These are phyloP conservation scores for Pyrenophora graminea DNA, from an alignment of 2,329 filamentous ascomycete species.

Conservation along the genomic window DNA sequence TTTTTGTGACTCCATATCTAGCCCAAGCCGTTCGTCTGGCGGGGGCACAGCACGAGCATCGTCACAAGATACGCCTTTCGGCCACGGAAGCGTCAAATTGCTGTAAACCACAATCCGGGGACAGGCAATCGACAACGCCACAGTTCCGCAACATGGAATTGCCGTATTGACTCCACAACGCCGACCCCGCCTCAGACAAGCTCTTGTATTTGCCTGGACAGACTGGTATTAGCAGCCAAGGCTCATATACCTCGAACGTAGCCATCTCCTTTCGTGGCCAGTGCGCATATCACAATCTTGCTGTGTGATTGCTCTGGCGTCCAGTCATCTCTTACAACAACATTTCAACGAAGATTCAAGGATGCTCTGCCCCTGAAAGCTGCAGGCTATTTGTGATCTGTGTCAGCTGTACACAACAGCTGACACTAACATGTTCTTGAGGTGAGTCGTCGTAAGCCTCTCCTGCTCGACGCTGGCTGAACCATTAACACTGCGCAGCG, in stretches of 20 bases:
- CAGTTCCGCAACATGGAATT: slow-evolving; percentile 40
- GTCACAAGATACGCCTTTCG: slow-evolving; percentile 30
- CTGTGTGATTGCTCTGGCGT: slow-evolving; percentile 10
- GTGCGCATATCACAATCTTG: slow-evolving; percentile 24
- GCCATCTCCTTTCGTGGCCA: slow-evolving; percentile 19
- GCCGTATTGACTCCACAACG: slow-evolving; percentile 35
- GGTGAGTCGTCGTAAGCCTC: slow-evolving; percentile 32
- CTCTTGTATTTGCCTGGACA: slow-evolving; percentile 18
- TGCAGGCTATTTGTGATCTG: slow-evolving; percentile 39
- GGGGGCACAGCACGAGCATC: slow-evolving; percentile 37
- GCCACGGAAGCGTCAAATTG: slow-evolving; percentile 25
- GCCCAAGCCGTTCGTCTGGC: slow-evolving; percentile 15
- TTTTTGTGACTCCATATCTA: slow-evolving; percentile 23
- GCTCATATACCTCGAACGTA: slow-evolving; percentile 13
- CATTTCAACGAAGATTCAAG: slow-evolving; percentile 4
- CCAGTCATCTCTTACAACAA: slow-evolving; percentile 18
- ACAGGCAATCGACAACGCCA: slow-evolving; percentile 39
- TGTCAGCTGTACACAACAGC: slow-evolving; percentile 41
- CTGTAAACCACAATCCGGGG: slow-evolving; percentile 27
- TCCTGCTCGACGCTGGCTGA: slow-evolving; percentile 18
- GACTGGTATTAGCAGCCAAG: slow-evolving; percentile 13
- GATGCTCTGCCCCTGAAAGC: slow-evolving; percentile 30
- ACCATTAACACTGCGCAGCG: slow-evolving; percentile 11
- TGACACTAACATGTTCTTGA: slow-evolving; percentile 23
- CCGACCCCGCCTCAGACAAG: slow-evolving; percentile 18